Evolutionary conservation across 192 early-diverging fungal genomes (phyloP).

Genomic region (Dissophora ornata): DNA sequence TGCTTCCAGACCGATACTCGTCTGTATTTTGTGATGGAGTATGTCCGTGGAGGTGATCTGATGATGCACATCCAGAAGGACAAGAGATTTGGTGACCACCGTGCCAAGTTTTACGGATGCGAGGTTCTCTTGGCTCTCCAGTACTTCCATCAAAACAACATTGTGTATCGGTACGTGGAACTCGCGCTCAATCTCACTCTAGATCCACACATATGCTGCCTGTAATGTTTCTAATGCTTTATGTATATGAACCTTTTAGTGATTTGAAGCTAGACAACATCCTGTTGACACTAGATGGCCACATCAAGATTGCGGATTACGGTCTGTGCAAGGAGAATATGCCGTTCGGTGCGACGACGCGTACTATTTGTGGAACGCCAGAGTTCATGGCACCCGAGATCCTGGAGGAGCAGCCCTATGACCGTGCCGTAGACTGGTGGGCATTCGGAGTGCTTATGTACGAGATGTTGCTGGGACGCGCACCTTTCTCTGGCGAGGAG

Average conservation of each 20-base stretch:
- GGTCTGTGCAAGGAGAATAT: slow-evolving; percentile 98
- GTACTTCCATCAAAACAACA: slow-evolving; percentile 94
- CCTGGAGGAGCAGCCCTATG: slow-evolving; percentile 92
- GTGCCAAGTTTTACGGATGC: slow-evolving; percentile 96
- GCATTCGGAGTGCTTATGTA: slow-evolving; percentile 89
- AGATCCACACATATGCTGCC: too few relatives aligned
- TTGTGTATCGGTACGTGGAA: slow-evolving; percentile 76
- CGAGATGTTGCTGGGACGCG: slow-evolving; percentile 91
- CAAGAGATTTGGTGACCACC: slow-evolving; percentile 88
- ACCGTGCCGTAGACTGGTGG: slow-evolving; percentile 98
- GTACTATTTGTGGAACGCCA: slow-evolving; percentile 99
- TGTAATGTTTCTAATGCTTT: too few relatives aligned
- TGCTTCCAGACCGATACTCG: slow-evolving; percentile 96
- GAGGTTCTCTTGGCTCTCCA: slow-evolving; percentile 94
- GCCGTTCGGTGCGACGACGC: slow-evolving; percentile 85
- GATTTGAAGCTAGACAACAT: slow-evolving; percentile 99
- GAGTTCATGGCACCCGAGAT: slow-evolving; percentile 99
- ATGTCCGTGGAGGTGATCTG: slow-evolving; percentile 95
- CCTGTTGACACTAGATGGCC: slow-evolving; percentile 89
- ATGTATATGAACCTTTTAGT: slow-evolving; percentile 36
- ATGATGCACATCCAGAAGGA: slow-evolving; percentile 99
- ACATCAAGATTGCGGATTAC: slow-evolving; percentile 98
- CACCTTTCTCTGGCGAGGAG: slow-evolving; percentile 95
- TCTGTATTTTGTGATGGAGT: slow-evolving; percentile 99
- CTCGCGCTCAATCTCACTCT: too few relatives aligned